Conservation (phyloP, 2,329 filamentous ascomycete genomes). For the Alternaria sp. region DNA sequence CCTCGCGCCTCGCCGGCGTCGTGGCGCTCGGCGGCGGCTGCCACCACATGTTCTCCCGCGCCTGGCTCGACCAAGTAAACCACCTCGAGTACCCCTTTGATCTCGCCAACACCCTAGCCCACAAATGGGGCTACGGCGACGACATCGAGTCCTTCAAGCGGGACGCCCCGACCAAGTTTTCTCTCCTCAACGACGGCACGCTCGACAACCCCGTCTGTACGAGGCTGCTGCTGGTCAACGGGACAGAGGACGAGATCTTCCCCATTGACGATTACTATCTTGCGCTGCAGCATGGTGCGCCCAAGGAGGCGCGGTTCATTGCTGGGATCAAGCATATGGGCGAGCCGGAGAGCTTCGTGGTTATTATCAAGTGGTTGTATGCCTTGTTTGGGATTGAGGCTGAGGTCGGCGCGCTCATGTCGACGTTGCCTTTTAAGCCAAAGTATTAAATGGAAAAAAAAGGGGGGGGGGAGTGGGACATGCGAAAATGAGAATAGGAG, state of each 20-base stretch:
- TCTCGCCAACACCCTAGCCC: constrained; percentile 59
- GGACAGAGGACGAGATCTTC: constrained; percentile 68
- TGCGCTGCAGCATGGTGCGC: constrained; percentile 61
- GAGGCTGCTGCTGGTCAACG: constrained; percentile 64
- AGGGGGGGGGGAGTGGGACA: background rate
- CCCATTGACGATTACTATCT: constrained; percentile 68
- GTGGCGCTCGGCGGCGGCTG: constrained; percentile 65
- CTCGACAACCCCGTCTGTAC: constrained; percentile 60
- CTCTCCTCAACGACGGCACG: constrained; percentile 64
- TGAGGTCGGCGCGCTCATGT: constrained; percentile 56
- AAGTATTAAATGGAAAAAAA: constrained; percentile 49
- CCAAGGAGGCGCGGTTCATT: constrained; percentile 63
- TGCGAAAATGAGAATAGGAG: background rate
- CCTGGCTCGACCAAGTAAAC: constrained; percentile 65
- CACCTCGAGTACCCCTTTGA: constrained; percentile 69
- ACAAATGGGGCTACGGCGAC: constrained; percentile 57
- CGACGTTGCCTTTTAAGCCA: constrained; percentile 57
- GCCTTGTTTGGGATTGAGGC: constrained; percentile 57
- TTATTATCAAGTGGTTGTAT: constrained; percentile 61
- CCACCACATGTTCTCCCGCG: constrained; percentile 63
- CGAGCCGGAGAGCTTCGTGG: constrained; percentile 59
- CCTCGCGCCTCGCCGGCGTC: constrained; percentile 59
- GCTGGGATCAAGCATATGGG: constrained; percentile 60
- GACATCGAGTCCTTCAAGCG: constrained; percentile 56
- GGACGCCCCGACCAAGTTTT: constrained; percentile 61